Conservation (phyloP, 306 rosid genomes). For the Glycine tomentella region DNA sequence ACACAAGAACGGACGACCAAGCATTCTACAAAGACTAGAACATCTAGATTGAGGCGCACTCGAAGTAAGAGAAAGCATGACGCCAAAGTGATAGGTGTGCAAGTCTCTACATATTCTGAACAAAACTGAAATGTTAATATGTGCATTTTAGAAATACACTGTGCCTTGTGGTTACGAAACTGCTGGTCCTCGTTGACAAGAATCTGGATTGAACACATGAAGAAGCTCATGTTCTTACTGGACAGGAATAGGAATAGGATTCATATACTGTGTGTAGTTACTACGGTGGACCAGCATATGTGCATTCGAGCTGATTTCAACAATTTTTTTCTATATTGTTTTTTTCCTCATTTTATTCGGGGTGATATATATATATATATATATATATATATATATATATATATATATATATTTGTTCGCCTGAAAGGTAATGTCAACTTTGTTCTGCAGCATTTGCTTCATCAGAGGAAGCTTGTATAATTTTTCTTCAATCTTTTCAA, state of each 20-base stretch:
- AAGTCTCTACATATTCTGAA: constrained; percentile 62
- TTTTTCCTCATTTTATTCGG: constrained; percentile 31
- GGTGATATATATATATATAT: too few species aligned
- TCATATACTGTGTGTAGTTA: constrained; percentile 23
- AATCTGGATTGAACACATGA: constrained; percentile 37
- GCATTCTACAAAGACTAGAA: constrained; percentile 63
- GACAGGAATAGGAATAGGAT: constrained; percentile 24
- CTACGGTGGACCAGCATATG: constrained; percentile 39
- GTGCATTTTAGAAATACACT: constrained; percentile 38
- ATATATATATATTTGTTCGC: constrained; percentile 45
- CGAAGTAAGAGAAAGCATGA: constrained; percentile 80
- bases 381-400: too few species aligned
- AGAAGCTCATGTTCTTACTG: constrained; percentile 46
- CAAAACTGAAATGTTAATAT: constrained; percentile 53
- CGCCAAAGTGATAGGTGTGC: constrained; percentile 57
- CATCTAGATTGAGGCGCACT: constrained; percentile 65
- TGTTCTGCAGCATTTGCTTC: constrained; percentile 40
- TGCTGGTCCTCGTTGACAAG: constrained; percentile 38
- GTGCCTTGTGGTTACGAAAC: constrained; percentile 49
- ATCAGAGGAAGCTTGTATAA: constrained; percentile 51
- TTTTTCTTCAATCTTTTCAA: constrained; percentile 32
- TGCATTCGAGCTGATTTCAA: constrained; percentile 49
- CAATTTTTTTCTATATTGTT: constrained; percentile 2
- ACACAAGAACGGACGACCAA: constrained; percentile 54
- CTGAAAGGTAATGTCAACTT: constrained; percentile 46